Evolutionary conservation across 2,329 filamentous ascomycete species (phyloP), one percentile per base, ranked within the genome.

Genomic region (Claviceps sp.): DNA sequence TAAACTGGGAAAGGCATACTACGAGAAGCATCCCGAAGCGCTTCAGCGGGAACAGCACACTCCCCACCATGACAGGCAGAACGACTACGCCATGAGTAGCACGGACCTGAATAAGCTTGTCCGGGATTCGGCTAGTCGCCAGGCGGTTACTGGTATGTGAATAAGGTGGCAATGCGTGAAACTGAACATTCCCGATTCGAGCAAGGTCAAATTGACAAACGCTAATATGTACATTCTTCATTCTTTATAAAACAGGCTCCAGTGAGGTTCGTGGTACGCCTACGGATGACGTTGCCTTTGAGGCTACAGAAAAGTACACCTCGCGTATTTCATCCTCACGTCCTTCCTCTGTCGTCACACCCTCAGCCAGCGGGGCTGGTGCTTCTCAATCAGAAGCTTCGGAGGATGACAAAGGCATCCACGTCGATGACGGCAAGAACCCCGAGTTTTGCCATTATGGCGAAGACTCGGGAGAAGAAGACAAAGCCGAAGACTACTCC

Each of bases 31-130:
- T 62, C 91, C 91, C 0, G 87, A 96, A 58, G 74, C 85, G 34
- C 75, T 79, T 52, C 81, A 85, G 64, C 88, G 91, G 67, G 87
- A 90, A 63, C 78, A 82, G 57, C 80, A 73, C 30, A 71, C 70
- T 9, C 72, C 75, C 44, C 69, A 79, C 30, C 70, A 77, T 53
- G 77, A 79, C 50, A 76, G 78, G 52, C 72, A 74, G 56, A 73
- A 73, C 56, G 86, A 93, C 63, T 94, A 85, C 71, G 87, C 89
- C 52, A 78, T 95, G 81, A 93, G 87, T 68, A 90, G 86, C 61
- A 87, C 89, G 43, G 87, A 95, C 62, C 71, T 97, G 59, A 95
- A 95, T 70, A 89, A 86, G 70, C 84, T 97, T 58, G 89, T 97
- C 53, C 80, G 83, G 56, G 78, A 86, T 43, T 89, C 84, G 40